phyloP scores from a whole-genome alignment of 768 basidiomycete genomes.

The Hericium coralloides region DNA sequence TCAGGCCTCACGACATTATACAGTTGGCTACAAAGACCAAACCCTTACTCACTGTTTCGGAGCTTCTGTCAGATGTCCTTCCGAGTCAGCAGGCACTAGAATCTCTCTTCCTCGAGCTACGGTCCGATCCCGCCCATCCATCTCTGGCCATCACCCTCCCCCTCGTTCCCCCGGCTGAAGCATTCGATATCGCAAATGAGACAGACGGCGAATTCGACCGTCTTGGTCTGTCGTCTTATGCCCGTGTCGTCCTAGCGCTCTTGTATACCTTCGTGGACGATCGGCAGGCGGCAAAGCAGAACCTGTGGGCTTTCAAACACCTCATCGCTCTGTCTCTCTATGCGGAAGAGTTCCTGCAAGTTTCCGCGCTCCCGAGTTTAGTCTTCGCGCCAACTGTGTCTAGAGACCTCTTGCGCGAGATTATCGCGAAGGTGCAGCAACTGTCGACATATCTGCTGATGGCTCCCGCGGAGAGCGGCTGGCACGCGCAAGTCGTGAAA shows the following conservation, averaged over 20 bases:
- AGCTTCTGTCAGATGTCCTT: constrained; percentile 39
- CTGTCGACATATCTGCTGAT: constrained; percentile 58
- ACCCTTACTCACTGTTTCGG: constrained; percentile 17
- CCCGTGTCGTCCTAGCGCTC: constrained; percentile 49
- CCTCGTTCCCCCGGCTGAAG: constrained; percentile 39
- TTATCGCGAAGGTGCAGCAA: constrained; percentile 40
- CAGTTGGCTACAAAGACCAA: constrained; percentile 3
- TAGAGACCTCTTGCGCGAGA: constrained; percentile 25
- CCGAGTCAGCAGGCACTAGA: constrained; percentile 8
- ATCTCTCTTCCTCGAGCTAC: constrained; percentile 23
- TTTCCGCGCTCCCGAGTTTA: constrained; percentile 39
- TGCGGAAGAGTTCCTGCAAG: constrained; percentile 49
- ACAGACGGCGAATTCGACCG: constrained; percentile 27
- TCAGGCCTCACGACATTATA: constrained; percentile 21
- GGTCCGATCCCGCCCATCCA: constrained; percentile 37
- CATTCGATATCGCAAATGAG: constrained; percentile 10
- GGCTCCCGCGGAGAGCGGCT: constrained; percentile 34
- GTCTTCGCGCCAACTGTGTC: constrained; percentile 36
- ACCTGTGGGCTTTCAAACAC: constrained; percentile 64
- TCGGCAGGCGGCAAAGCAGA: constrained; percentile 47
- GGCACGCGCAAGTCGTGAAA: constrained; percentile 39
- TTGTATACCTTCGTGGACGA: constrained; percentile 47
- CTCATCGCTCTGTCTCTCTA: constrained; percentile 54
- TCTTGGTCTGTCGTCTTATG: constrained; percentile 53
- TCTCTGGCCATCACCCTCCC: constrained; percentile 54